A percentile compares a stretch with the other conserved stretches of the same genome.
phyloP scores from a whole-genome alignment of 1,139 yeast species.

The Debaryomyces nepalensis region DNA sequence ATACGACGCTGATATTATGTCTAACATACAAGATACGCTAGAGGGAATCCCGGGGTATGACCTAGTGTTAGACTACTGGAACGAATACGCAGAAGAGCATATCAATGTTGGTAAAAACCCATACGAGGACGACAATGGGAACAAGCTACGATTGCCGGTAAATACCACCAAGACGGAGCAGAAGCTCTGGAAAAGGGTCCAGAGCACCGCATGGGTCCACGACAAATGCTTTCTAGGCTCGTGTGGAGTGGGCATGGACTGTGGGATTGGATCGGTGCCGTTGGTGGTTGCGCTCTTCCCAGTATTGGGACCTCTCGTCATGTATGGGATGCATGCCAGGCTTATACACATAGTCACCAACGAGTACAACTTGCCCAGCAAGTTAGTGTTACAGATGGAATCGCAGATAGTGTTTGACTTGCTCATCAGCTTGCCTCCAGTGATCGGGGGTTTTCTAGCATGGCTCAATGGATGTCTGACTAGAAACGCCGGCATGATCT shows the following conservation, averaged over 20 bases:
- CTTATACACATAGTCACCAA: constrained; percentile 61
- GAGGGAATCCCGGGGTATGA: constrained; percentile 64
- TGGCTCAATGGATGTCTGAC: constrained; percentile 91
- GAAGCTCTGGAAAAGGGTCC: constrained; percentile 72
- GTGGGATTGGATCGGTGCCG: constrained; percentile 81
- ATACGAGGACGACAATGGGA: constrained; percentile 61
- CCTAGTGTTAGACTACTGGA: constrained; percentile 57
- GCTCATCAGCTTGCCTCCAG: constrained; percentile 74
- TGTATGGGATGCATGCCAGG: constrained; percentile 78
- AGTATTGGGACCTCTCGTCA: constrained; percentile 75
- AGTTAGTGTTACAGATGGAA: constrained; percentile 67
- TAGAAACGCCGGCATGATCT: constrained; percentile 80
- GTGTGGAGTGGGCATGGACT: constrained; percentile 67
- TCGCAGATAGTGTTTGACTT: constrained; percentile 76
- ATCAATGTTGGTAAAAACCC: constrained; percentile 64
- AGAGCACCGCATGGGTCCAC: constrained; percentile 79
- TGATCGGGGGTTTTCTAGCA: constrained; percentile 73
- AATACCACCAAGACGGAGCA: constrained; percentile 62
- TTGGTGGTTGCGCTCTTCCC: constrained; percentile 67
- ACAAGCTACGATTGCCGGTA: constrained; percentile 62
- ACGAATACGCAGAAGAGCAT: constrained; percentile 67
- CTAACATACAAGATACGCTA: constrained; percentile 42
- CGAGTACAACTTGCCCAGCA: constrained; percentile 60
- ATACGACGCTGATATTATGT: constrained; percentile 20
- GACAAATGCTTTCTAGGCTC: constrained; percentile 83